A percentile compares a stretch with the other conserved stretches of the same genome.
Conservation (phyloP, 441 rosid species). For the Capsella rubella region DNA sequence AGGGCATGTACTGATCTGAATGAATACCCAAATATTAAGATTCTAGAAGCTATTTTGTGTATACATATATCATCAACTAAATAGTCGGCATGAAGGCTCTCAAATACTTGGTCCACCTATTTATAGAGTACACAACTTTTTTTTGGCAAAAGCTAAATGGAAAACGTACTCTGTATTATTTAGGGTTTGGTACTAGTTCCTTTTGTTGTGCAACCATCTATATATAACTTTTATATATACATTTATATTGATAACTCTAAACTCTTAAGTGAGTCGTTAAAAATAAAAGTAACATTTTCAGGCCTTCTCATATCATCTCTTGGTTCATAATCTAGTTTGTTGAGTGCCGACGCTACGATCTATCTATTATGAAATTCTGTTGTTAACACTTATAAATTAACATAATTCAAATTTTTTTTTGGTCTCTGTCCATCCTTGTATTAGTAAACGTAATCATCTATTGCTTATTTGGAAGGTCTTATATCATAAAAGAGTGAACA, state of each 20-base stretch:
- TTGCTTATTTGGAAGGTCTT: background rate
- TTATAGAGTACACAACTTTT: constrained; percentile 22
- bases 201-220: constrained; percentile 27
- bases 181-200: constrained; percentile 27
- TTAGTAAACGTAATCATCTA: background rate
- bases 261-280: background rate
- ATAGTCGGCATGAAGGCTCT: constrained; percentile 40
- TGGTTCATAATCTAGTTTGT: constrained; percentile 7
- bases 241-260: background rate
- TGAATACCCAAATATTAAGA: constrained; percentile 18
- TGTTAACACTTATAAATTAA: background rate
- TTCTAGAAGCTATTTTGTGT: constrained; percentile 18
- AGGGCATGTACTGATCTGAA: constrained; percentile 26
- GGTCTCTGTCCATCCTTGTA: background rate
- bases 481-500: background rate
- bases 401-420: background rate
- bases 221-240: background rate
- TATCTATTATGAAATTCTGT: background rate
- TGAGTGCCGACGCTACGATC: constrained; percentile 10
- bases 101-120: constrained; percentile 35
- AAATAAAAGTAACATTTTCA: background rate
- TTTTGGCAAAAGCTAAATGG: constrained; percentile 6
- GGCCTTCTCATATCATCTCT: constrained; percentile 7
- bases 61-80: constrained; percentile 2
- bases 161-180: constrained; percentile 5